Base-by-base conservation (phyloP, 306 rosid genomes). In the Hippophae gyantsensis region DNA sequence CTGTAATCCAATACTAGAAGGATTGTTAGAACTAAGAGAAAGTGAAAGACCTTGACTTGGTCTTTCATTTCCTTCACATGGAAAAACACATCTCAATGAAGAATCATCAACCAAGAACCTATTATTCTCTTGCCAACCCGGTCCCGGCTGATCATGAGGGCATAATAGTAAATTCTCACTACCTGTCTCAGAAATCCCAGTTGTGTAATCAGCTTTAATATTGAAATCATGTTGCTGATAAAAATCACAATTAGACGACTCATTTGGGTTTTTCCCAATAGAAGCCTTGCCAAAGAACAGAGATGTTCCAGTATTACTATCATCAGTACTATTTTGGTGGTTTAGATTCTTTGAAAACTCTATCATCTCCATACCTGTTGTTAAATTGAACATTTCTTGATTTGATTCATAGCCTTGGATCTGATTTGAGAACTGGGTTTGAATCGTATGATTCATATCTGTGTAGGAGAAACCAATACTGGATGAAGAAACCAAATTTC, bases 1-100 rank as follows among this genome's bases (percentile, higher is more conserved):
- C 62, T 84, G 97, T 53, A 90, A 60, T 0, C 82, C 90, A 52
- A 86, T 77, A 52, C 67, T 46, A 0, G 94, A 81, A 54, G 97
- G 97, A 61, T 87, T 77, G 43, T 54, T 55, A 40, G 97, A 87
- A 50, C 77, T 77, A 7, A 87, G 90, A 66, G 97, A 81, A 48
- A 90, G 90, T 9, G 97, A 90, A 56, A 90, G 96, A 6, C 98
- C 96, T 68, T 92, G 96, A 63, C 97, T 87, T 10, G 95, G 96
- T 71, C 89, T 82, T 68, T 89, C 90, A 58, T 81, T 81, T 57
- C 89, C 80, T 69, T 87, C 90, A 56, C 85, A 87, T 26, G 94
- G 89, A 46, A 90, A 85, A 40, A 86, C 86, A 50, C 84, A 81
- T 61, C 97, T 78, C 49, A 90, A 12, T 13, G 95, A 80, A 61